phyloP scores from a whole-genome alignment of 768 basidiomycete species.

The Leccinellum luteum region DNA sequence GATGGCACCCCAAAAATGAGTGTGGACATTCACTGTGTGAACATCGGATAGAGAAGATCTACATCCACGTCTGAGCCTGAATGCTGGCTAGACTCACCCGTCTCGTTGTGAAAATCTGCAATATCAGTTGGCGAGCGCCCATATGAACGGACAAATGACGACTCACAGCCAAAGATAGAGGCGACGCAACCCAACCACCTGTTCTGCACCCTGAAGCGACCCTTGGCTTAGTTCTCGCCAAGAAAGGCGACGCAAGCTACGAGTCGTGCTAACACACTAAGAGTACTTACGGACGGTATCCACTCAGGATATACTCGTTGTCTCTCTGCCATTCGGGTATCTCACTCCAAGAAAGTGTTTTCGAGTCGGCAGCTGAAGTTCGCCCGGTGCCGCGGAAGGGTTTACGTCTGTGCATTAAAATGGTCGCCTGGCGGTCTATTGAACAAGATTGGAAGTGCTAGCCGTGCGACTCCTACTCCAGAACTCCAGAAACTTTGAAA shows the following conservation, averaged over 20 bases:
- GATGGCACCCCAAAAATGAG: conserved; percentile 68
- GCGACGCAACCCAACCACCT: conserved; percentile 59
- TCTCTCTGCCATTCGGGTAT: conserved; percentile 69
- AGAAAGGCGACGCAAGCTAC: conserved; percentile 4
- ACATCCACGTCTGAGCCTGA: conserved; percentile 1
- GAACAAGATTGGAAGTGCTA: conserved; percentile 2
- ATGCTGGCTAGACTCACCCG: conserved; percentile 40
- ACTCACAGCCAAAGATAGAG: conserved; percentile 69
- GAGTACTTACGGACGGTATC: conserved; percentile 61
- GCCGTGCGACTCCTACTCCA: background rate
- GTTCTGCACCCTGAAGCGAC: conserved; percentile 48
- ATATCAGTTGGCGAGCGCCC: conserved; percentile 16
- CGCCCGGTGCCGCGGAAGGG: conserved; percentile 7
- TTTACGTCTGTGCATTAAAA: conserved; percentile 17
- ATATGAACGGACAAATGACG: conserved; percentile 11
- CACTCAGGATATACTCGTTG: conserved; percentile 68
- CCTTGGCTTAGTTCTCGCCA: background rate
- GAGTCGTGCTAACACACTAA: background rate
- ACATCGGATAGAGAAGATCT: conserved; percentile 10
- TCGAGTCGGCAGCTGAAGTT: background rate
- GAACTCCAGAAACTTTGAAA: too few species aligned
- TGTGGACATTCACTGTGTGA: conserved; percentile 77
- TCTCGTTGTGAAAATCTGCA: conserved; percentile 77
- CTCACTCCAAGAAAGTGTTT: conserved; percentile 52
- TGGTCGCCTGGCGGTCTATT: background rate